Conservation (phyloP, 2,329 filamentous ascomycete species). For the Aspergillus sojae region DNA sequence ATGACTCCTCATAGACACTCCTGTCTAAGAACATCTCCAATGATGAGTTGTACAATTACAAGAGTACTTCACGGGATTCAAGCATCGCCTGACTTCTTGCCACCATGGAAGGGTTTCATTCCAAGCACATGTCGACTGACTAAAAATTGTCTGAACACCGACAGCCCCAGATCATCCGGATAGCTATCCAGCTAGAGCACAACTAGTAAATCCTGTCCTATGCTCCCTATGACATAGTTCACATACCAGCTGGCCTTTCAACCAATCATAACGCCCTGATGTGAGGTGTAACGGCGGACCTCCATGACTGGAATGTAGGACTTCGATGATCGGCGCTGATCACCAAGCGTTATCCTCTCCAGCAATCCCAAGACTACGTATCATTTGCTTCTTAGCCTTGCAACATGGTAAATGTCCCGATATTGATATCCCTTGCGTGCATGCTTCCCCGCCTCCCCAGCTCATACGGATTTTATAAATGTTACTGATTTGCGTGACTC, state of each 20-base stretch:
- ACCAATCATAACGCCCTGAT: neutral
- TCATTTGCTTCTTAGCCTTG: neutral
- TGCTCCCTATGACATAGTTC: neutral
- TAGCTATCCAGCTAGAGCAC: neutral
- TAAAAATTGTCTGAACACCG: neutral
- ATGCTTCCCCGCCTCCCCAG: neutral
- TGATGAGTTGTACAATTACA: neutral
- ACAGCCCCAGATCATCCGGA: neutral
- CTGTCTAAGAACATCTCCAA: neutral
- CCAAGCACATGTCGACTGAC: conserved; percentile 2
- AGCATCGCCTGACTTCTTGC: neutral
- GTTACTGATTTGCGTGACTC: neutral
- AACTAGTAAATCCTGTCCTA: neutral
- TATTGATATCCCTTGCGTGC: neutral
- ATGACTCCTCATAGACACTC: neutral
- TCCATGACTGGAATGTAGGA: neutral
- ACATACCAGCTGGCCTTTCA: neutral
- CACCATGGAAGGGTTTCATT: neutral
- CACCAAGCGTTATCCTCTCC: neutral
- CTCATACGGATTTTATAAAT: neutral
- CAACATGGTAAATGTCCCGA: neutral
- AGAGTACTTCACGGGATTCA: neutral
- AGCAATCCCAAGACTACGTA: neutral
- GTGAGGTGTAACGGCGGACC: neutral
- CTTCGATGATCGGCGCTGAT: neutral